A percentile compares a stretch with the other conserved stretches of the same genome.
Conservation (phyloP, 805 yeast species). For the Cyberlindnera mississippiensis region DNA sequence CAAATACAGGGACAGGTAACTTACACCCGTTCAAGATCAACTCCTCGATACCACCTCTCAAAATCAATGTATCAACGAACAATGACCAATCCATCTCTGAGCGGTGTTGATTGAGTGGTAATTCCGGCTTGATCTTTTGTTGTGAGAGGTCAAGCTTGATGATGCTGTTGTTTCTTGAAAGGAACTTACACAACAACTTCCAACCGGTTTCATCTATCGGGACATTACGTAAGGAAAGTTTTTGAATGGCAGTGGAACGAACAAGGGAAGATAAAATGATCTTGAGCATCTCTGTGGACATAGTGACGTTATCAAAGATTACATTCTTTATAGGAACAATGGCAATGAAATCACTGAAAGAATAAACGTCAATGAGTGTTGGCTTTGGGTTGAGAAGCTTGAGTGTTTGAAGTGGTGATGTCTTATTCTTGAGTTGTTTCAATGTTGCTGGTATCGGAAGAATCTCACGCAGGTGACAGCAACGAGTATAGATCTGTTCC, state of each 20-base stretch:
- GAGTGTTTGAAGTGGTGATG: slow-evolving; percentile 67
- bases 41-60: slow-evolving; percentile 76
- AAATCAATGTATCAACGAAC: slow-evolving; percentile 62
- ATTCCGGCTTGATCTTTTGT: slow-evolving; percentile 38
- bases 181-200: slow-evolving; percentile 72
- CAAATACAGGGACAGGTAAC: slow-evolving; percentile 53
- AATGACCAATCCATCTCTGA: slow-evolving; percentile 81
- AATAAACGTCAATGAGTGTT: slow-evolving; percentile 78
- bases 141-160: slow-evolving; percentile 69
- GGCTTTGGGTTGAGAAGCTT: slow-evolving; percentile 86
- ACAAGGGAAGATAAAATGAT: slow-evolving; percentile 68
- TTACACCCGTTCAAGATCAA: slow-evolving; percentile 76
- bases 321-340: slow-evolving; percentile 78
- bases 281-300: slow-evolving; percentile 73
- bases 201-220: slow-evolving; percentile 71
- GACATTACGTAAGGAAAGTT: slow-evolving; percentile 74
- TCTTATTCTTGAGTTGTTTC: slow-evolving; percentile 73
- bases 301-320: slow-evolving; percentile 71
- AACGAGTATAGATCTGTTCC: slow-evolving; percentile 81
- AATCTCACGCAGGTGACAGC: slow-evolving; percentile 90
- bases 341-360: slow-evolving; percentile 84
- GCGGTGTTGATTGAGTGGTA: slow-evolving; percentile 40
- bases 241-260: slow-evolving; percentile 62
- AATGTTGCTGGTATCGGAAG: slow-evolving; percentile 87
- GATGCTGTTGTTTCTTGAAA: slow-evolving; percentile 57